Evolutionary conservation across 208 protist species (phyloP).

Genomic region (Tetramitus jugosus): DNA sequence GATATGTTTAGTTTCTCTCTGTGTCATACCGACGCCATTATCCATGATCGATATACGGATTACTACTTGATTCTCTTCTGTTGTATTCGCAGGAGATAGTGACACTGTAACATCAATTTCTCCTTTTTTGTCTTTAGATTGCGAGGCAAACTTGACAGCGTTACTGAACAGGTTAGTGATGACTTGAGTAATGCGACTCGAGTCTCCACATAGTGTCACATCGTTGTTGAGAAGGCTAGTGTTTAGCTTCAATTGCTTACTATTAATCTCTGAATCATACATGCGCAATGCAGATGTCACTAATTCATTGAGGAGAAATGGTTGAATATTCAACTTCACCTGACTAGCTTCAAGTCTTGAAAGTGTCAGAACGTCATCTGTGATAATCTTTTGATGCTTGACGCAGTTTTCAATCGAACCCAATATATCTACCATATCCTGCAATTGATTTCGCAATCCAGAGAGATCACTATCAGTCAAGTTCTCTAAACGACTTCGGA

Average conservation of each 20-base stretch:
- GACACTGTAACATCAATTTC: background rate
- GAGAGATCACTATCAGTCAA: background rate
- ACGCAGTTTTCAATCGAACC: background rate
- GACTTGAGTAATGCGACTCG: background rate
- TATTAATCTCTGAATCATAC: background rate
- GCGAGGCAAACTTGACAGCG: background rate
- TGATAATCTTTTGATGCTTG: background rate
- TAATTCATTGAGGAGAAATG: background rate
- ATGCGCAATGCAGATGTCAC: background rate
- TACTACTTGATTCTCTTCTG: background rate
- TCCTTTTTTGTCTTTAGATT: too few relatives aligned
- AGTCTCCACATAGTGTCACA: background rate
- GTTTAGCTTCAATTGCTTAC: background rate
- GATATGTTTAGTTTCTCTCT: background rate
- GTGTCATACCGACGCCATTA: background rate
- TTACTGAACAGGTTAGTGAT: background rate
- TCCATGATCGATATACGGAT: background rate
- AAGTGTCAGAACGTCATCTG: background rate
- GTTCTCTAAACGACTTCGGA: background rate
- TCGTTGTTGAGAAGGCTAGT: background rate
- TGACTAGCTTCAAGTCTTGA: background rate
- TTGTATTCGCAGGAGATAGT: background rate
- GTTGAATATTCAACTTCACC: background rate
- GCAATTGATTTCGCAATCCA: background rate
- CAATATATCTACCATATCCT: background rate